phyloP scores from a whole-genome alignment of 768 basidiomycete genomes.

The Epithele typhae region DNA sequence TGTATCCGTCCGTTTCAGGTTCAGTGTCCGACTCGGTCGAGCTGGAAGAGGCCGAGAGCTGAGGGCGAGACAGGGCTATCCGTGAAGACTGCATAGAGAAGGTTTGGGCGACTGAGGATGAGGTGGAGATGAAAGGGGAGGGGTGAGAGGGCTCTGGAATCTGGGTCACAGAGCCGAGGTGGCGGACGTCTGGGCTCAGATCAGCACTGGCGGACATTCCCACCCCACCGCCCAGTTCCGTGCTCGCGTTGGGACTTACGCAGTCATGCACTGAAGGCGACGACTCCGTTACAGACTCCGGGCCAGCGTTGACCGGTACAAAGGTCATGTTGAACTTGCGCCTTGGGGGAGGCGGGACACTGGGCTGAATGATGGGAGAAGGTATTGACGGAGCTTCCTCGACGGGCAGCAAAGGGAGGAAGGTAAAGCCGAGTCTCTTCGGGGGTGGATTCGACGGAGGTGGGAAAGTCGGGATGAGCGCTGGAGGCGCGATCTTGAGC shows the following conservation, averaged over 20 bases:
- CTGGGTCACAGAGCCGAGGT: neutral
- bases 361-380: neutral
- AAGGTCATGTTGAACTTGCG: slow-evolving; percentile 16
- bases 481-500: slow-evolving; percentile 4
- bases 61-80: slow-evolving; percentile 15
- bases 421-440: slow-evolving; percentile 16
- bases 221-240: neutral
- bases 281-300: neutral
- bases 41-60: neutral
- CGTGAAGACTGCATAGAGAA: neutral
- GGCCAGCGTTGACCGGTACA: slow-evolving; percentile 10
- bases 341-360: slow-evolving; percentile 2
- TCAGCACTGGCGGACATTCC: neutral
- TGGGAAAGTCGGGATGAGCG: neutral
- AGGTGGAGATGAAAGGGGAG: neutral
- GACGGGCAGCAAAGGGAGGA: slow-evolving; percentile 23
- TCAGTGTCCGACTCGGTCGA: slow-evolving; percentile 13
- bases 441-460: neutral
- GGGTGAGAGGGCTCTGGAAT: neutral
- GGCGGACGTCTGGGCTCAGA: slow-evolving; percentile 4
- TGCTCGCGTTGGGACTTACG: neutral
- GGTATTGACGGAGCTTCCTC: slow-evolving; percentile 15
- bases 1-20: slow-evolving; percentile 13
- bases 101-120: neutral
- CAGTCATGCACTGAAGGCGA: neutral